phyloP scores from a whole-genome alignment of 805 yeast species.

The Ogataea minuta region DNA sequence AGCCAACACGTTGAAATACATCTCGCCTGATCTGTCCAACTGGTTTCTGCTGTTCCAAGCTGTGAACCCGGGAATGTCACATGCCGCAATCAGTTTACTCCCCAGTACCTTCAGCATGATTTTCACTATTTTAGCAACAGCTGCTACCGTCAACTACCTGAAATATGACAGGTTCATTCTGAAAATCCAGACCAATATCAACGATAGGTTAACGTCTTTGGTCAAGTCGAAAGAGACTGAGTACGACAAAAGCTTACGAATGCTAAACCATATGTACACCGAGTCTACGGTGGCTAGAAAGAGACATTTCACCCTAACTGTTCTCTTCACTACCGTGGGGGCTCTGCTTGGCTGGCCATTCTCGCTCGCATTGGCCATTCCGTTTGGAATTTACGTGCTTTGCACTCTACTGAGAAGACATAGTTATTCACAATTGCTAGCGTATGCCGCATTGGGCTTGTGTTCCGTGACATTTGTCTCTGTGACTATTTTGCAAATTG shows the following conservation, averaged over 20 bases:
- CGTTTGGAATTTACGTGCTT: constrained; percentile 47
- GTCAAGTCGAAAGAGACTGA: constrained; percentile 15
- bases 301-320: constrained; percentile 30
- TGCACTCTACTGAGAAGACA: constrained; percentile 13
- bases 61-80: constrained; percentile 79
- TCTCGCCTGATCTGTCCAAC: constrained; percentile 43
- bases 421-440: constrained; percentile 4
- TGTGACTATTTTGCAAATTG: constrained; percentile 38
- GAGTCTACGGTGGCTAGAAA: constrained; percentile 21
- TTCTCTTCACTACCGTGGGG: constrained; percentile 54
- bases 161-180: constrained; percentile 22
- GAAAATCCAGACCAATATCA: constrained; percentile 18
- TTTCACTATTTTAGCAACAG: constrained; percentile 44
- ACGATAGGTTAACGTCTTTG: constrained; percentile 15
- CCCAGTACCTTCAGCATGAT: constrained; percentile 80
- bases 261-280: constrained; percentile 18
- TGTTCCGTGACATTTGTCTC: constrained; percentile 19
- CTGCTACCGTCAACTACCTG: constrained; percentile 38
- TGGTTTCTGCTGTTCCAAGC: constrained; percentile 64
- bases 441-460: constrained; percentile 20
- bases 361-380: constrained; percentile 59
- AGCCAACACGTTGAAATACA: constrained; percentile 39
- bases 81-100: constrained; percentile 79
- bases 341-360: constrained; percentile 94
- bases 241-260: constrained; percentile 16